Base-by-base conservation (phyloP, 306 rosid species). In the Vigna hirtella region DNA sequence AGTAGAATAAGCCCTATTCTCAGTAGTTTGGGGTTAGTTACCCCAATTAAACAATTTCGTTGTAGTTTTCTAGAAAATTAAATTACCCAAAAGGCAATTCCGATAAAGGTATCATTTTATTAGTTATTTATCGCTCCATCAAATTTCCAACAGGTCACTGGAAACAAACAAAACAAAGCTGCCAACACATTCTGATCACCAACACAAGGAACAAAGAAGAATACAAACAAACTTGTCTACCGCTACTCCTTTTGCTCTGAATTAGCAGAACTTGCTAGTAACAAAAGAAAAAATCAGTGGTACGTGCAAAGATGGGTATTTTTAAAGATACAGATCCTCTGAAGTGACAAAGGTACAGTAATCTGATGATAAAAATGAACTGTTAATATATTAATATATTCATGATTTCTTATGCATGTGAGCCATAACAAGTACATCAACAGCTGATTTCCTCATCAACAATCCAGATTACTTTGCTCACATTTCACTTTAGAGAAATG, bases 41-140 rank as follows among this genome's bases (percentile, higher is more conserved):
- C 36, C 45, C 38, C 14, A 22, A 42, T 53, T 32, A 77, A 52
- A 55, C 10, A 10, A 66, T 12, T 0, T 7, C 43, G 14, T 24
- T 36, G 26, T 51, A 15, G 78, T 40, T 56, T 14, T 14, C 73
- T 38, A 38, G 26, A 32, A 69, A 20, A 48, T 6, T 26, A 38
- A 34, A 76, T 36, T 76, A 38, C 28, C 13, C 8, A 15, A 8
- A 57, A 61, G 68, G 24, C 16, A 67, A 66, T 43, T 8, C 4
- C 15, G 38, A 42, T 64, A 12, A 42, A 72, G 63, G 43, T 42
- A 53, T 52, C 22, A 17, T 51, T 50, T 76, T 16, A 40, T 22
- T 34, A n/a, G 59, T 56, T 30, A 30, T 30, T 30, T 18, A 73
- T 55, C 58, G 42, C 74, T 65, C 58, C 74, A 48, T 57, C 49